Evolutionary conservation across 139 green algal genomes (phyloP).

Genomic region (Zygnema cylindricum): DNA sequence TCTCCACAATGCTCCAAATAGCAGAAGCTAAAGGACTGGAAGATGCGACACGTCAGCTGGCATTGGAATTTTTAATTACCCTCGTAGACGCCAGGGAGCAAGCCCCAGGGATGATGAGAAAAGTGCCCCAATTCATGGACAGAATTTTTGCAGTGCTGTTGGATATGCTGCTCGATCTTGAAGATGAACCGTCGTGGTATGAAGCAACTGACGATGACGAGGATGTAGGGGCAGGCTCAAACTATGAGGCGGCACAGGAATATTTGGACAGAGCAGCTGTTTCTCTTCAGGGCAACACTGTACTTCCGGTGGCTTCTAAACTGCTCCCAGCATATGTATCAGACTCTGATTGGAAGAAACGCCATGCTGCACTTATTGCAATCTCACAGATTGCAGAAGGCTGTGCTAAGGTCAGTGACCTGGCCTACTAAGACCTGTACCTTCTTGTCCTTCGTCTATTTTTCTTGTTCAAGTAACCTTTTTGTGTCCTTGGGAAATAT

Average conservation of each 20-base stretch:
- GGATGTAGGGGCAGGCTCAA: constrained; percentile 31
- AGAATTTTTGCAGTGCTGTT: constrained; percentile 84
- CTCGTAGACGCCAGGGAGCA: constrained; percentile 92
- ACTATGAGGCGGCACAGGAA: constrained; percentile 77
- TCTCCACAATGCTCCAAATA: constrained; percentile 83
- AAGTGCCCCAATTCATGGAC: constrained; percentile 83
- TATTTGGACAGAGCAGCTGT: constrained; percentile 93
- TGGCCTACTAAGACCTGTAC: too few relatives aligned
- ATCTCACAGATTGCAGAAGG: constrained; percentile 95
- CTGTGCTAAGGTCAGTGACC: constrained; percentile 81
- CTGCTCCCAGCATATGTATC: constrained; percentile 79
- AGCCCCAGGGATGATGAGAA: constrained; percentile 92
- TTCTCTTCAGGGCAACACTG: constrained; percentile 83
- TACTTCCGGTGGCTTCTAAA: constrained; percentile 80
- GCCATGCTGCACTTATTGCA: constrained; percentile 90
- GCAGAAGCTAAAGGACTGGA: constrained; percentile 67
- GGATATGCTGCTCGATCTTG: constrained; percentile 91
- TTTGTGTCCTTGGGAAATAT: neutral
- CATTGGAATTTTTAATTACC: constrained; percentile 93
- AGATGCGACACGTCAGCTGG: constrained; percentile 76
- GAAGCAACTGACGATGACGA: constrained; percentile 69
- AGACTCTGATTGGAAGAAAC: constrained; percentile 86
- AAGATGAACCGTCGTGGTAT: constrained; percentile 87
- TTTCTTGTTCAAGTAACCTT: too few relatives aligned
- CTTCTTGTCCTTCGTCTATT: neutral